These are phyloP conservation scores for Beta macrorhiza DNA, from an alignment of 179 eudicot genomes.

Conservation along the genomic window DNA sequence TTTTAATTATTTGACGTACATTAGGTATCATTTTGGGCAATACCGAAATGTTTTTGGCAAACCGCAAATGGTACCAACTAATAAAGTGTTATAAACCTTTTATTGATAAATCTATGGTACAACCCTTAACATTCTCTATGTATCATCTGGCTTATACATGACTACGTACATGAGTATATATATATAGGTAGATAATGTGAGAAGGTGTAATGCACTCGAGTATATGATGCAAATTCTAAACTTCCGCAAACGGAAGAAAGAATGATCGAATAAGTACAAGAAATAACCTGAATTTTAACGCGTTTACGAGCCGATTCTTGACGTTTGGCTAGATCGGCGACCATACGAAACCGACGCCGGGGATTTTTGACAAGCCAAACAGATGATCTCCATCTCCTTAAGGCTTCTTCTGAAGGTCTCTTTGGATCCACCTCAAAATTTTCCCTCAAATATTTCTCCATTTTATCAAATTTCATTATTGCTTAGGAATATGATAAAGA, in stretches of 20 bases:
- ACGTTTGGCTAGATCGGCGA: conserved; percentile 79
- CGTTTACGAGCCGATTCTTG: conserved; percentile 63
- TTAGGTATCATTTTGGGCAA: too few relatives aligned
- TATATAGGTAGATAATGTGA: too few relatives aligned
- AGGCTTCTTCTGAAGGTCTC: conserved; percentile 64
- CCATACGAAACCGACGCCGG: conserved; percentile 82
- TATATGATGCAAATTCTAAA: too few relatives aligned
- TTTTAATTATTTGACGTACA: too few relatives aligned
- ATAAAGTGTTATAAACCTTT: too few relatives aligned
- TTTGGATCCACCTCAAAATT: conserved; percentile 67
- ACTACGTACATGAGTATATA: too few relatives aligned
- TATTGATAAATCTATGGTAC: too few relatives aligned
- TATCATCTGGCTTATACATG: too few relatives aligned
- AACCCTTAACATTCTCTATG: too few relatives aligned
- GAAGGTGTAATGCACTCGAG: too few relatives aligned
- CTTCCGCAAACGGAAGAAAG: neutral
- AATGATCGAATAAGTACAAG: neutral
- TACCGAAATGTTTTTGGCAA: too few relatives aligned
- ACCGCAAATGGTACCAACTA: too few relatives aligned
- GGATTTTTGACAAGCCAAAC: conserved; percentile 82
- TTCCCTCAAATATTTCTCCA: conserved; percentile 66
- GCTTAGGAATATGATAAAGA: neutral
- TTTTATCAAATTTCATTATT: conserved; percentile 12
- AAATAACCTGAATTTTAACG: conserved; percentile 52
- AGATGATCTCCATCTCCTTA: conserved; percentile 67